Base-by-base conservation (phyloP, 805 yeast genomes). In the Wickerhamomyces chaumierensis region DNA sequence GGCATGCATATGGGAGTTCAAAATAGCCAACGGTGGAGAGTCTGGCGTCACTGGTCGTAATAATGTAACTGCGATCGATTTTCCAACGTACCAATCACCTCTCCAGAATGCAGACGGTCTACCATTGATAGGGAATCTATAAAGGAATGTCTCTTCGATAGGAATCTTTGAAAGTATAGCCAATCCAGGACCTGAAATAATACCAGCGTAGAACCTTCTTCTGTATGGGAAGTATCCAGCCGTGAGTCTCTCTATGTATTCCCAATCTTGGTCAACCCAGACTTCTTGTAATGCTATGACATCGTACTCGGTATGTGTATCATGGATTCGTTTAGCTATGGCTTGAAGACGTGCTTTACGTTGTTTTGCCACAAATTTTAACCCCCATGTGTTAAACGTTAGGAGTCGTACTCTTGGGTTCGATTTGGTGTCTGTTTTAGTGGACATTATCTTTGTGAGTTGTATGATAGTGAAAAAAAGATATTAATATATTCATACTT, bases 51-150 rank as follows among this genome's bases (percentile, higher is more conserved):
- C 60, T 5, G 83, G 79, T 40, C 63, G 63, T 33, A 92, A 62
- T 4, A 75, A 58, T 0, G 94, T 81, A 3, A 86, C 75, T 1
- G 94, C 81, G 16, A 86, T 73, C 8, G 90, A 72, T 55, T 92
- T 92, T 8, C 98, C 98, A 18, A 92, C 98, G 48, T 74, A 85
- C 95, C 96, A 92, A 57, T 92, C 98, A 29, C 98, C 98, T 42
- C 97, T 65, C 63, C 75, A 81, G 46, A 92, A 80, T 1, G 98
- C 98, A 33, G 86, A 75, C 2, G 97, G 95, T 37, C 96, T 66
- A 2, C 98, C 98, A 57, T 90, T 92, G 44, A 92, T 73, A 0
- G 96, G 94, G 53, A 85, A 92, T 17, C 94, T 64, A 53, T 83
- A 81, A 35, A 92, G 58, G 53, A 81, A 83, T 0, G 95, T 75